Evolutionary conservation across 345 rosid genomes (phyloP).

Genomic region (Camelina hispida): DNA sequence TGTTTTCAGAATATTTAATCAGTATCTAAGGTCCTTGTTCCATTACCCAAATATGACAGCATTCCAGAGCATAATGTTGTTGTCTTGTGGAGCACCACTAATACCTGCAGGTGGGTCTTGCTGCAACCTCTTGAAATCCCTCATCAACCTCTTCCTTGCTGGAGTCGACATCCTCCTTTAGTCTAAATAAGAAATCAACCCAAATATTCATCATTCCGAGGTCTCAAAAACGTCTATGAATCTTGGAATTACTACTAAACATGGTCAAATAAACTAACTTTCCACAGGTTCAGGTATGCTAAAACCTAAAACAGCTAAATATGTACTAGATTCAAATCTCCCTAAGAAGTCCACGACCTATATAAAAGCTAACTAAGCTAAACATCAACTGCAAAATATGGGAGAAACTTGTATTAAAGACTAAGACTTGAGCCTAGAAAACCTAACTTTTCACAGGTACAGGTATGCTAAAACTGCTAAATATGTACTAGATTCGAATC

Average conservation of each 20-base stretch:
- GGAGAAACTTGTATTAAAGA: not conserved
- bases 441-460: not conserved
- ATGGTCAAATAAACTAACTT: not conserved
- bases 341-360: not conserved
- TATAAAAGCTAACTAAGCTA: slow-evolving; percentile 12
- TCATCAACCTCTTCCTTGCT: slow-evolving; percentile 77
- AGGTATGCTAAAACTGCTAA: not conserved
- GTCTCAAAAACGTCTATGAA: not conserved
- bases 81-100: slow-evolving; percentile 74
- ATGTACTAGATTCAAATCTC: slow-evolving; percentile 10
- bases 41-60: slow-evolving; percentile 69
- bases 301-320: not conserved
- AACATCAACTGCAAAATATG: slow-evolving; percentile 10
- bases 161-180: slow-evolving; percentile 56
- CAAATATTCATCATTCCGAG: slow-evolving; percentile 10
- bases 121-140: slow-evolving; percentile 72
- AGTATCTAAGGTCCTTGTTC: slow-evolving; percentile 1
- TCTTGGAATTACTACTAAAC: not conserved
- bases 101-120: slow-evolving; percentile 76
- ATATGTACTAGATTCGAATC: slow-evolving; percentile 14
- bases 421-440: slow-evolving; percentile 20
- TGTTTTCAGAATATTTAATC: slow-evolving; percentile 2
- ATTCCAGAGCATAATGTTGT: slow-evolving; percentile 69
- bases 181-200: not conserved
- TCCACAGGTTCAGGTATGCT: not conserved